Conservation (phyloP, 345 rosid genomes). For the Barbarea vulgaris region DNA sequence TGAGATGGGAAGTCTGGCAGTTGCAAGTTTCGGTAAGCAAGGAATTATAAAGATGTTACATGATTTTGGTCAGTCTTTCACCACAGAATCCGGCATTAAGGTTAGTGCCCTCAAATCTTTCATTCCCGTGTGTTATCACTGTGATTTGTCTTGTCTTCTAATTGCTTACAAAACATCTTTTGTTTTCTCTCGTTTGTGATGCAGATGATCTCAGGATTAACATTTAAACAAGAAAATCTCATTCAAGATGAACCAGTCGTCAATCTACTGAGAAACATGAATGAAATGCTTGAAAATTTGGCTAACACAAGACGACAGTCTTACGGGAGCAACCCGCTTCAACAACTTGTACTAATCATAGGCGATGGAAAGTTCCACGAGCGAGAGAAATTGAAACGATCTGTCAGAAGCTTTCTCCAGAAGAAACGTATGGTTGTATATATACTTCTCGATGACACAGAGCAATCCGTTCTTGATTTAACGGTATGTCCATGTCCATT, state of each 20-base stretch:
- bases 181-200: slow-evolving; percentile 16
- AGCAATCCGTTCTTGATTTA: slow-evolving; percentile 71
- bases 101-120: slow-evolving; percentile 45
- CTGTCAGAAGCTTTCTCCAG: slow-evolving; percentile 72
- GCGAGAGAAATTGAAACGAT: slow-evolving; percentile 67
- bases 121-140: background rate
- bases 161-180: background rate
- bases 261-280: slow-evolving; percentile 68
- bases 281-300: slow-evolving; percentile 68
- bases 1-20: slow-evolving; percentile 94
- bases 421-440: slow-evolving; percentile 93
- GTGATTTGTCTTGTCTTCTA: background rate
- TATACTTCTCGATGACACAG: slow-evolving; percentile 69
- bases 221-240: slow-evolving; percentile 87
- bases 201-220: slow-evolving; percentile 86
- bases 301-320: slow-evolving; percentile 72
- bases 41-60: slow-evolving; percentile 82
- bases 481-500: slow-evolving; percentile 52
- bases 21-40: slow-evolving; percentile 84
- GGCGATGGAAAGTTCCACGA: slow-evolving; percentile 94
- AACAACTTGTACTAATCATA: slow-evolving; percentile 90
- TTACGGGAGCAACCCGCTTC: slow-evolving; percentile 92
- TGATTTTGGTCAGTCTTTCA: slow-evolving; percentile 86
- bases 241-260: slow-evolving; percentile 78
- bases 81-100: slow-evolving; percentile 81